phyloP scores from a whole-genome alignment of 75 land plant genomes.

The Chamaecyparis obtusa region DNA sequence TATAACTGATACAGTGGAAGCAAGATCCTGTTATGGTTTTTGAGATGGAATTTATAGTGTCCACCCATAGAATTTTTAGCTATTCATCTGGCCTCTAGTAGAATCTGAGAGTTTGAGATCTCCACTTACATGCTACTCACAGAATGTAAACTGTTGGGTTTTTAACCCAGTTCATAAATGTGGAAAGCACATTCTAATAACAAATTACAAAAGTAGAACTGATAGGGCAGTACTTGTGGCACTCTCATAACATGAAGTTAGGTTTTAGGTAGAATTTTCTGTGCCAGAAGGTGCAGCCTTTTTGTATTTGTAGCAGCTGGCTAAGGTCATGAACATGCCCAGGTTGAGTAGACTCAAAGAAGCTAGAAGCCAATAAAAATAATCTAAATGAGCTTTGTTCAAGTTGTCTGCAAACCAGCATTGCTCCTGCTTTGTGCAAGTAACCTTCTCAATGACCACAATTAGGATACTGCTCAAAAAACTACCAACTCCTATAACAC shows the following conservation, averaged over 20 bases:
- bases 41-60: neutral
- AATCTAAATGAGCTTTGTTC: conserved; percentile 41
- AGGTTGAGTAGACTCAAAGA: conserved; percentile 25
- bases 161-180: neutral
- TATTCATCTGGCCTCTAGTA: neutral
- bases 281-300: neutral
- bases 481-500: conserved; percentile 79
- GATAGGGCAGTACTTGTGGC: neutral
- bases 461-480: conserved; percentile 65
- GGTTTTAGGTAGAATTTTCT: neutral
- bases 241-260: neutral
- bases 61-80: too few relatives aligned
- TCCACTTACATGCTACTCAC: neutral
- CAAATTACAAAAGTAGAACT: neutral
- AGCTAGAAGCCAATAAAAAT: conserved; percentile 51
- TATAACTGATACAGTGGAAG: neutral
- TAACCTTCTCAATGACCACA: conserved; percentile 36
- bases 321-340: conserved; percentile 19
- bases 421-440: conserved; percentile 12
- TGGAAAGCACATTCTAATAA: neutral
- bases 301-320: conserved; percentile 8
- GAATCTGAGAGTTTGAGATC: neutral
- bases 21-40: neutral
- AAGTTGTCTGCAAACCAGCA: conserved; percentile 74
- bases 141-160: neutral